Evolutionary conservation across 2,329 filamentous ascomycete species (phyloP).

Genomic region (Penicillium rolfsii): DNA sequence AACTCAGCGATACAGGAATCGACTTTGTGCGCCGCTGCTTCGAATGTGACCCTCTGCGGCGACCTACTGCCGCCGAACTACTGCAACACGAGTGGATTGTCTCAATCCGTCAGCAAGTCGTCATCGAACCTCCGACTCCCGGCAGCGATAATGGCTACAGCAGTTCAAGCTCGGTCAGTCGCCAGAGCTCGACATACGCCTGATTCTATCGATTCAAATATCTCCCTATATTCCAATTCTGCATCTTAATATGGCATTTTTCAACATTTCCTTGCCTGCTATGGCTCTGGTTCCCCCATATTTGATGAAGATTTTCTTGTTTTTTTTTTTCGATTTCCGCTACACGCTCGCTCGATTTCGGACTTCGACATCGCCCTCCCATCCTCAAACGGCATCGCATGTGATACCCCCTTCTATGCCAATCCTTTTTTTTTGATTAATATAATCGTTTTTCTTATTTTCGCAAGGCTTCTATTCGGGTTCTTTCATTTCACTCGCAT

Average conservation of each 20-base stretch:
- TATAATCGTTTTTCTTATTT: background rate
- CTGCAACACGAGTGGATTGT: conserved; percentile 90
- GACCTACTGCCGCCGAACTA: conserved; percentile 82
- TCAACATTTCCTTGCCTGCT: background rate
- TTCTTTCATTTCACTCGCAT: conserved; percentile 6
- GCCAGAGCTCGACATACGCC: conserved; percentile 35
- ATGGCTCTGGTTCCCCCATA: conserved; percentile 5
- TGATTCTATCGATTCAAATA: conserved; percentile 16
- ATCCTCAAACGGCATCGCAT: conserved; percentile 31
- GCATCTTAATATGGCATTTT: background rate
- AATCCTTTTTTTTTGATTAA: conserved; percentile 11
- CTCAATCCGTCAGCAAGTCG: conserved; percentile 53
- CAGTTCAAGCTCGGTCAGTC: conserved; percentile 33
- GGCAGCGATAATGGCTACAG: conserved; percentile 39
- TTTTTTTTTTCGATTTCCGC: background rate
- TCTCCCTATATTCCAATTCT: background rate
- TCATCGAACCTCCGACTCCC: conserved; percentile 48
- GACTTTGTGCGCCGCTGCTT: conserved; percentile 91
- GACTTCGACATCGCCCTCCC: conserved; percentile 14
- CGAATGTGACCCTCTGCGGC: conserved; percentile 74
- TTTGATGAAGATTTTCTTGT: conserved; percentile 1
- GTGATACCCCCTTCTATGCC: conserved; percentile 36
- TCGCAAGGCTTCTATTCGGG: background rate
- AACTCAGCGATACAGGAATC: conserved; percentile 80
- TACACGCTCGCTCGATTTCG: conserved; percentile 28